These are phyloP conservation scores for Tricholoma terreum DNA, from an alignment of 768 basidiomycete species.

Conservation along the genomic window DNA sequence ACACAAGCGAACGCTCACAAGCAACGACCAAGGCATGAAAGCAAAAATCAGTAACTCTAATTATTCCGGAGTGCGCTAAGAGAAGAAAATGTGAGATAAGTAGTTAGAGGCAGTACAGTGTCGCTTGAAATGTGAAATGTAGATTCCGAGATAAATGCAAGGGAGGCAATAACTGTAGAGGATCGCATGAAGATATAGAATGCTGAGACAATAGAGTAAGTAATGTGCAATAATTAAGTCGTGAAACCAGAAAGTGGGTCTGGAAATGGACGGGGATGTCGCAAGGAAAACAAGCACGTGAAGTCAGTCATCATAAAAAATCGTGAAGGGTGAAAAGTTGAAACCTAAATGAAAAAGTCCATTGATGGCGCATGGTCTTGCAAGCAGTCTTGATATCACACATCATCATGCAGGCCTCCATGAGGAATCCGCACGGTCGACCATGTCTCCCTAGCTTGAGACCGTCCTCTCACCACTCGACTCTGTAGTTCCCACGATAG, in stretches of 20 bases:
- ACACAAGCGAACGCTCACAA: too few relatives aligned
- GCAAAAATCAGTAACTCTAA: background rate
- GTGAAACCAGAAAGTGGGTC: background rate
- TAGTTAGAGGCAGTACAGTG: slow-evolving; percentile 5
- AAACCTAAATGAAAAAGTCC: slow-evolving; percentile 11
- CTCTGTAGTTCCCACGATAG: slow-evolving; percentile 55
- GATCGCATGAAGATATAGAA: background rate
- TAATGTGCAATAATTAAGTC: slow-evolving; percentile 3
- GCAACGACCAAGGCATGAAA: background rate
- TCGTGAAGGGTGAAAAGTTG: background rate
- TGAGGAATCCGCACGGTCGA: slow-evolving; percentile 34
- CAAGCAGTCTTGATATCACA: slow-evolving; percentile 8
- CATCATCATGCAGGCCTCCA: slow-evolving; percentile 38
- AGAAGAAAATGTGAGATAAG: background rate
- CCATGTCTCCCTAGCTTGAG: slow-evolving; percentile 48
- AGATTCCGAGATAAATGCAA: slow-evolving; percentile 23
- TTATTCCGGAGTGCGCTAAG: background rate
- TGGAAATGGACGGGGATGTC: background rate
- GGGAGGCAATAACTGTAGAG: slow-evolving; percentile 4
- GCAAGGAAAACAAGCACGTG: background rate
- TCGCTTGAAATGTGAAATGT: slow-evolving; percentile 3
- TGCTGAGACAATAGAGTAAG: background rate
- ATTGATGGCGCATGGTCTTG: slow-evolving; percentile 1
- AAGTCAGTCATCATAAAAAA: background rate
- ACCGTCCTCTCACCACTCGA: slow-evolving; percentile 41